phyloP scores from a whole-genome alignment of 2,329 filamentous ascomycete species.

The Emmonsiellopsis sp. region DNA sequence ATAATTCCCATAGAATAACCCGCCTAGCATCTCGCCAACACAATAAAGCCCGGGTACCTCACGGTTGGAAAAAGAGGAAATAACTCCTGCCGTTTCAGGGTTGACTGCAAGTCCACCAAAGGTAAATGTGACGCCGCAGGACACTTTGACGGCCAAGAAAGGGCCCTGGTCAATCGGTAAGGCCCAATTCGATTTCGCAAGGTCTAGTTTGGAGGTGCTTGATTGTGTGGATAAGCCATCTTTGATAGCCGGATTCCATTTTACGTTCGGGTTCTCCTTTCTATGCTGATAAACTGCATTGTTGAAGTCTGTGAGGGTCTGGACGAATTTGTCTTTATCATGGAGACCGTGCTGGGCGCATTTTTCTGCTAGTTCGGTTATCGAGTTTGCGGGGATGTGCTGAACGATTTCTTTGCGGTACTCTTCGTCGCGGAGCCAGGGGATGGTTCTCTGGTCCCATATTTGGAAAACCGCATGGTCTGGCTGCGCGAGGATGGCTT shows the following conservation, averaged over 20 bases:
- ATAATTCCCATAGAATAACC: slow-evolving; percentile 55
- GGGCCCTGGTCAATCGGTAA: slow-evolving; percentile 48
- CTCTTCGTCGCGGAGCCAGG: slow-evolving; percentile 52
- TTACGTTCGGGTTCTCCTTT: slow-evolving; percentile 34
- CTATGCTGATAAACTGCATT: slow-evolving; percentile 43
- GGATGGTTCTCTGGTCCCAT: slow-evolving; percentile 47
- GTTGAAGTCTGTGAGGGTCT: slow-evolving; percentile 50
- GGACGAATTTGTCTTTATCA: slow-evolving; percentile 39
- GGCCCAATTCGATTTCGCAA: slow-evolving; percentile 61
- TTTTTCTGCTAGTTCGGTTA: slow-evolving; percentile 50
- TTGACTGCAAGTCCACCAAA: slow-evolving; percentile 56
- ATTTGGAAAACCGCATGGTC: slow-evolving; percentile 54
- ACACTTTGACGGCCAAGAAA: slow-evolving; percentile 56
- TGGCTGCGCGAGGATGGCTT: slow-evolving; percentile 52
- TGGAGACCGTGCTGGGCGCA: slow-evolving; percentile 41
- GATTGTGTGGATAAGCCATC: slow-evolving; percentile 57
- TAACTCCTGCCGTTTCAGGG: slow-evolving; percentile 44
- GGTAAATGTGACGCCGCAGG: slow-evolving; percentile 59
- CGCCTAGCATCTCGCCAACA: slow-evolving; percentile 58
- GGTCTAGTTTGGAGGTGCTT: slow-evolving; percentile 28
- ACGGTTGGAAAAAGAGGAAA: slow-evolving; percentile 36
- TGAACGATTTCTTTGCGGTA: slow-evolving; percentile 51
- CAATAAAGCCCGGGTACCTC: slow-evolving; percentile 51
- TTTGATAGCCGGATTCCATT: slow-evolving; percentile 52
- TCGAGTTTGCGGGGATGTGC: slow-evolving; percentile 41